These are phyloP conservation scores for Buddleja alternifolia DNA, from an alignment of 257 asterid genomes.

Conservation along the genomic window DNA sequence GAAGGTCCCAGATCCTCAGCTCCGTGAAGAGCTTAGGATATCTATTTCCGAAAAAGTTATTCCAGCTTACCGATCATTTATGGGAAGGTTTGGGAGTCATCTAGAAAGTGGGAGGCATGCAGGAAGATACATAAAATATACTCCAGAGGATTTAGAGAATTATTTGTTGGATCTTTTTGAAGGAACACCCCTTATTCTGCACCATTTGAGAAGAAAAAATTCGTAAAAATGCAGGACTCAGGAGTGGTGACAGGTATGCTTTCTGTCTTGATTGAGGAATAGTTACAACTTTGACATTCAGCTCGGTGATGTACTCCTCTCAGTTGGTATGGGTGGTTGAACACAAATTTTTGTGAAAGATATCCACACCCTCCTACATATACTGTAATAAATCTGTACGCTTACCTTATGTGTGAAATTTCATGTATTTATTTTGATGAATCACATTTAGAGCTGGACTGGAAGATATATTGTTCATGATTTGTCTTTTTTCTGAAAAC, in stretches of 20 bases:
- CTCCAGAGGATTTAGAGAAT: conserved; percentile 80
- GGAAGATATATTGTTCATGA: conserved; percentile 24
- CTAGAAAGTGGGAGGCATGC: conserved; percentile 88
- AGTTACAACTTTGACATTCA: conserved; percentile 33
- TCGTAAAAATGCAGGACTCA: conserved; percentile 48
- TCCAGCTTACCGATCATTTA: conserved; percentile 90
- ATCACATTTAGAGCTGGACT: conserved; percentile 33
- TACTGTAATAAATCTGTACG: conserved; percentile 57
- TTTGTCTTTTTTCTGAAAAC: conserved; percentile 10
- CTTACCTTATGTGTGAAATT: conserved; percentile 43
- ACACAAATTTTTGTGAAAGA: conserved; percentile 36
- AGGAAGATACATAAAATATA: conserved; percentile 83
- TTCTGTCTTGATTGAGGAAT: conserved; percentile 40
- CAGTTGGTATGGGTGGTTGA: conserved; percentile 42
- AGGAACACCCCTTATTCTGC: conserved; percentile 84
- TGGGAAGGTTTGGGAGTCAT: conserved; percentile 85
- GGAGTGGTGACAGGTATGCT: conserved; percentile 50
- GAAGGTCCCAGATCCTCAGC: conserved; percentile 95
- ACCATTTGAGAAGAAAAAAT: conserved; percentile 87
- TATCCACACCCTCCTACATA: conserved; percentile 39
- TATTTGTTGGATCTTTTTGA: conserved; percentile 89
- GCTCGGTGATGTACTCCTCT: conserved; percentile 38
- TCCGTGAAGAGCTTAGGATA: conserved; percentile 94
- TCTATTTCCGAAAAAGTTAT: conserved; percentile 90
- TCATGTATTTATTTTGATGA: conserved; percentile 36